Evolutionary conservation across 306 rosid species (phyloP).

Genomic region (Cucurbita argyrosperma): DNA sequence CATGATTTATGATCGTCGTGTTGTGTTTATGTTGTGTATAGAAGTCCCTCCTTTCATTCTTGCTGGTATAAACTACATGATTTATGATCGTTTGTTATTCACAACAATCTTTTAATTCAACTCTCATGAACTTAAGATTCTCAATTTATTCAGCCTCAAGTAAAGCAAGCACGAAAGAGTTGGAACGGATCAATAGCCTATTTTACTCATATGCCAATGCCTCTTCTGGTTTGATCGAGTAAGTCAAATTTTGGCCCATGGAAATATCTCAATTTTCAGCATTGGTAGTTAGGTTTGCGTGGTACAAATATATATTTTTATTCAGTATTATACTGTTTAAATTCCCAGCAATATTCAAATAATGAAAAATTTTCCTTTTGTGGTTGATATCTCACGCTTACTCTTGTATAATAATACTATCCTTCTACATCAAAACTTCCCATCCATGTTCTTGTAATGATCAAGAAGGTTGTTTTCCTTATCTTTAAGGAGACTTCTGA

Average conservation of each 20-base stretch:
- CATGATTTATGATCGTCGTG: no score
- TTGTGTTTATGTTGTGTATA: background rate
- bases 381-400: background rate
- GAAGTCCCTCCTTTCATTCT: background rate
- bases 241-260: conserved; percentile 22
- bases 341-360: background rate
- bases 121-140: conserved; percentile 2
- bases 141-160: conserved; percentile 51
- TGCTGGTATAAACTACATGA: background rate
- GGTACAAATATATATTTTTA: background rate
- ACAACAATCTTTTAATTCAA: no score
- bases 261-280: background rate
- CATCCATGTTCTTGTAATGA: background rate
- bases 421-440: background rate
- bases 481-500: background rate
- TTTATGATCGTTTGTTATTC: background rate
- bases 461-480: background rate
- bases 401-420: background rate
- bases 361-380: background rate
- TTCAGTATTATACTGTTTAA: background rate
- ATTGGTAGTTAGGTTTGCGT: background rate
- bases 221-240: conserved; percentile 80
- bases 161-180: conserved; percentile 75
- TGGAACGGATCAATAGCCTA: conserved; percentile 63
- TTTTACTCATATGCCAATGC: conserved; percentile 63